A percentile compares a stretch with the other conserved stretches of the same genome.
Evolutionary conservation across 2,329 filamentous ascomycete genomes (phyloP).

Genomic region (Diaporthe sp.): DNA sequence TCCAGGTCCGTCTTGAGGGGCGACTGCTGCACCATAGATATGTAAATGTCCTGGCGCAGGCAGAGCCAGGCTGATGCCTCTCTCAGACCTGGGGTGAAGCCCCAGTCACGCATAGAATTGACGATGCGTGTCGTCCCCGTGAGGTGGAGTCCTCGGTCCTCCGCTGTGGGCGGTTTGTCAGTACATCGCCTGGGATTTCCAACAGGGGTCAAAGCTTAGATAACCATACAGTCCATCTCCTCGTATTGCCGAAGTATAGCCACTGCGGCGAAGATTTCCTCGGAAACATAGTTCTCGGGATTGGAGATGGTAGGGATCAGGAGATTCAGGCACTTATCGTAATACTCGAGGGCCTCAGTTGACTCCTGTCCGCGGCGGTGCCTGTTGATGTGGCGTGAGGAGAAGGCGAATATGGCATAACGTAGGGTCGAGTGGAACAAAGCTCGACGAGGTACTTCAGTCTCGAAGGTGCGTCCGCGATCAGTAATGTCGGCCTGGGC

Average conservation of each 20-base stretch:
- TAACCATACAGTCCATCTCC: slow-evolving; percentile 22
- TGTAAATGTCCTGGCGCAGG: slow-evolving; percentile 33
- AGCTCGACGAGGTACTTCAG: slow-evolving; percentile 5
- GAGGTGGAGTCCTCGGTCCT: slow-evolving; percentile 19
- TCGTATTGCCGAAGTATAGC: slow-evolving; percentile 27
- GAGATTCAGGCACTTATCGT: slow-evolving; percentile 32
- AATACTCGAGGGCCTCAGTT: slow-evolving; percentile 28
- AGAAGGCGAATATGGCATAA: slow-evolving; percentile 14
- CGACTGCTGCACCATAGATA: slow-evolving; percentile 30
- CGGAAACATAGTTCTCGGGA: slow-evolving; percentile 5
- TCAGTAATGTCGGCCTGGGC: slow-evolving; percentile 3
- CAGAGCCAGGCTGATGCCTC: slow-evolving; percentile 33
- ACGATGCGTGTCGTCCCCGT: slow-evolving; percentile 25
- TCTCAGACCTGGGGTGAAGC: slow-evolving; percentile 24
- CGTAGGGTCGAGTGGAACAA: not conserved
- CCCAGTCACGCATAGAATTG: slow-evolving; percentile 26
- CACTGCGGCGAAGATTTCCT: slow-evolving; percentile 25
- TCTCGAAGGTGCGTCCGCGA: slow-evolving; percentile 5
- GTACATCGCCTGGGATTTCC: accelerated
- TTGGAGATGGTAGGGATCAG: slow-evolving; percentile 26
- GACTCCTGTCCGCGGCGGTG: not conserved
- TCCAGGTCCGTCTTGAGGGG: slow-evolving; percentile 26
- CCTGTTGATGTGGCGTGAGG: slow-evolving; percentile 10
- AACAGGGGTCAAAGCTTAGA: not conserved
- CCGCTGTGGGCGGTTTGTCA: not conserved